These are phyloP conservation scores for Fusarium cyanostomum DNA, from an alignment of 2,329 filamentous ascomycete species.

Conservation along the genomic window DNA sequence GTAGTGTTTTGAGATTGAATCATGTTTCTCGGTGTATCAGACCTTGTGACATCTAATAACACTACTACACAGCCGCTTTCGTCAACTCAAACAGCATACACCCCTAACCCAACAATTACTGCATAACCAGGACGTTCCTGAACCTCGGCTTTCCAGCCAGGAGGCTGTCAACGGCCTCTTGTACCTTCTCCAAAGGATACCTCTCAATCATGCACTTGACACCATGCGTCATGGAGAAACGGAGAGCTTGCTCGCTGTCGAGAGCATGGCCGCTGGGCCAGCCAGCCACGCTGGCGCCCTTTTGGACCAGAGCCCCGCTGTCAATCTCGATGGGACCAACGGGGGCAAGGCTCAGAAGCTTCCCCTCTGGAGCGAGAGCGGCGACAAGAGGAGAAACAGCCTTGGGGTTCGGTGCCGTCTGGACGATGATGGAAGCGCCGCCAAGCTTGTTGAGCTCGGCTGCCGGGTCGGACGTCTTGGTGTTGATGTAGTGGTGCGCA, in stretches of 20 bases:
- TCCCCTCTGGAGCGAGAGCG: conserved; percentile 65
- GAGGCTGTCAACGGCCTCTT: conserved; percentile 56
- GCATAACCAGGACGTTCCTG: conserved; percentile 53
- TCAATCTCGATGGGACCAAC: conserved; percentile 58
- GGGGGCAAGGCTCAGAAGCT: conserved; percentile 67
- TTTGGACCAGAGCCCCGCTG: conserved; percentile 52
- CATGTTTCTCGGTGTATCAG: no score
- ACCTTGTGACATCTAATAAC: not conserved
- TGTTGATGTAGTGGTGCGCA: conserved; percentile 59
- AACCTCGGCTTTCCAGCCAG: conserved; percentile 56
- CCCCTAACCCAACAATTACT: not conserved
- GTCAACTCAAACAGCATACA: not conserved
- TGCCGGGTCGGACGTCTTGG: conserved; percentile 59
- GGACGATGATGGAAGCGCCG: conserved; percentile 68
- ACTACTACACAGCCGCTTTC: not conserved
- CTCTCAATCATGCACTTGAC: conserved; percentile 73
- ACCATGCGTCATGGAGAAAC: conserved; percentile 68
- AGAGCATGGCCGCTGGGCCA: conserved; percentile 71
- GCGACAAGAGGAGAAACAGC: conserved; percentile 62
- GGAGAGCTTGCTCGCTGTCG: conserved; percentile 72
- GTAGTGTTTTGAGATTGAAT: no score
- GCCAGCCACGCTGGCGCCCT: conserved; percentile 69
- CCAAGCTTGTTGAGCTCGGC: conserved; percentile 64
- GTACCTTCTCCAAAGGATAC: conserved; percentile 64
- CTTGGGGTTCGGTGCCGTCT: conserved; percentile 69